phyloP scores from a whole-genome alignment of 179 eudicot species.

The Silene coronaria region DNA sequence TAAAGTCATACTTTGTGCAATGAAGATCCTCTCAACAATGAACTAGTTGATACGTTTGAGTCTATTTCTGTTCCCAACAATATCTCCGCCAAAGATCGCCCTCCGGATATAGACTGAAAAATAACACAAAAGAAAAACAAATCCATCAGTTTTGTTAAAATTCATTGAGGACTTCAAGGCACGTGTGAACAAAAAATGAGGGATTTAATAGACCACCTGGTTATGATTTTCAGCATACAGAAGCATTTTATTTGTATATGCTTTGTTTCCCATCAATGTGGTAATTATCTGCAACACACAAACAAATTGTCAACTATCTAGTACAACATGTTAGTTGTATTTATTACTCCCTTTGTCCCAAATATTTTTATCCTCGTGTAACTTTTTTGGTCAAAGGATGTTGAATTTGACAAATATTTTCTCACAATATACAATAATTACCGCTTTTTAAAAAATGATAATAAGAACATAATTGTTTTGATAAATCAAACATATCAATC shows the following conservation, averaged over 20 bases:
- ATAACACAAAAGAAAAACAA: constrained; percentile 10
- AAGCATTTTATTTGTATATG: constrained; percentile 65
- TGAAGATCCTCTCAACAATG: constrained; percentile 67
- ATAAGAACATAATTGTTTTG: background rate
- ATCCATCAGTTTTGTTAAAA: background rate
- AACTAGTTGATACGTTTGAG: constrained; percentile 33
- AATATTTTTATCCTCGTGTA: background rate
- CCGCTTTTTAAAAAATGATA: no score
- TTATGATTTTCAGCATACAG: constrained; percentile 92
- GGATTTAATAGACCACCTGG: constrained; percentile 47
- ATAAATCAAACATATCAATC: background rate
- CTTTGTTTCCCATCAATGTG: constrained; percentile 50
- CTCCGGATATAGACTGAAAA: constrained; percentile 89
- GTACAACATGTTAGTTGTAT: background rate
- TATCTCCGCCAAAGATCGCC: constrained; percentile 81
- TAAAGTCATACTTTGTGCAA: constrained; percentile 65
- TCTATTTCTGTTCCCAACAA: constrained; percentile 45
- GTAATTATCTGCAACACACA: constrained; percentile 55
- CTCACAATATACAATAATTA: background rate
- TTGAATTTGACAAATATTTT: background rate
- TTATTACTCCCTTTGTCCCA: background rate
- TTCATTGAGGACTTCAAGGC: constrained; percentile 2
- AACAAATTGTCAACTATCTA: background rate
- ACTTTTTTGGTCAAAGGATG: background rate
- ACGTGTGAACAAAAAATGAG: constrained; percentile 6